Evolutionary conservation across 352 stramenopile genomes (phyloP).

Genomic region (Phytopythium aichiense): DNA sequence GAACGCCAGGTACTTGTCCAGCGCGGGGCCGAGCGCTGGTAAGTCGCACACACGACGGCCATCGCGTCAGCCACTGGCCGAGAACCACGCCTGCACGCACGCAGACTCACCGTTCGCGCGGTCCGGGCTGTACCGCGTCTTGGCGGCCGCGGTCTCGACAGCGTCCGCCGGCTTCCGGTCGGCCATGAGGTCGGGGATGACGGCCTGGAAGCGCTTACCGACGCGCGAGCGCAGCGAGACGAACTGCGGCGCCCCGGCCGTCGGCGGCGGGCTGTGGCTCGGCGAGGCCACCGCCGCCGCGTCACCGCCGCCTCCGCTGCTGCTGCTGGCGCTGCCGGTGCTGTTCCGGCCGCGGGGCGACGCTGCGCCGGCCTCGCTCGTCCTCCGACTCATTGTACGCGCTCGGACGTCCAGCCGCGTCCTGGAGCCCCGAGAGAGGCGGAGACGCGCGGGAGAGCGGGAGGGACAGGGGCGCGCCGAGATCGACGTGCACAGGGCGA

Average conservation of each 20-base stretch:
- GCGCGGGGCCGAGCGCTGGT: constrained; percentile 45
- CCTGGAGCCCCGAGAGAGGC: neutral
- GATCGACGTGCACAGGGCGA: neutral
- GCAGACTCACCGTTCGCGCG: constrained; percentile 42
- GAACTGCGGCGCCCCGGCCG: constrained; percentile 34
- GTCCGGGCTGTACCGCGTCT: constrained; percentile 40
- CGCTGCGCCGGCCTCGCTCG: neutral
- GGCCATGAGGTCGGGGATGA: constrained; percentile 48
- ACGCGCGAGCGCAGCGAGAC: constrained; percentile 71
- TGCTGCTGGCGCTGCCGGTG: neutral
- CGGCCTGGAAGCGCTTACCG: constrained; percentile 77
- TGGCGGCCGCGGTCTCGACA: constrained; percentile 15
- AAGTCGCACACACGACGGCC: constrained; percentile 9
- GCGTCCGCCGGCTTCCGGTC: constrained; percentile 11
- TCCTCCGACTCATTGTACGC: neutral
- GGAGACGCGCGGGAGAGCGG: neutral
- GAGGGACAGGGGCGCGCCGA: neutral
- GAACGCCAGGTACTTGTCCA: constrained; percentile 82
- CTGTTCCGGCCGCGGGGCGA: constrained; percentile 1
- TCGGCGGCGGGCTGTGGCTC: neutral
- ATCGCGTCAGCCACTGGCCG: neutral
- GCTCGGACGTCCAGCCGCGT: neutral
- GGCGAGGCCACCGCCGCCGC: neutral
- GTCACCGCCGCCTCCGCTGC: neutral
- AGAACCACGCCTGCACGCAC: neutral